Conservation (phyloP, 805 yeast genomes). For the Candida nanaspora region DNA sequence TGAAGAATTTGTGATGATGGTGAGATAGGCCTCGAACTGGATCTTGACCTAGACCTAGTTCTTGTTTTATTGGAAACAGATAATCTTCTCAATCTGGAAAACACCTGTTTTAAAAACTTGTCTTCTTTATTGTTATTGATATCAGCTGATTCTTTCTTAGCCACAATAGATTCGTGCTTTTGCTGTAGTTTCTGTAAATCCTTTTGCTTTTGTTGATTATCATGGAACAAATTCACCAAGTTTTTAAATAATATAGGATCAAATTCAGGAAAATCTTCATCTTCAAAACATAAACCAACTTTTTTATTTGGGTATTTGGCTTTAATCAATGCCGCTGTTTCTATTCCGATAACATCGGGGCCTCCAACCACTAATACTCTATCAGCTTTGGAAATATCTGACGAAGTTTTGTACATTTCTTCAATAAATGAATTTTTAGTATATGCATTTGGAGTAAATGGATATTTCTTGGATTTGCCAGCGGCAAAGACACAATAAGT, state of each 20-base stretch:
- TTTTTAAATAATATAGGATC: background rate
- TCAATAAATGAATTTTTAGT: constrained; percentile 30
- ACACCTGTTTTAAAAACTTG: background rate
- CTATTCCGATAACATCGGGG: constrained; percentile 47
- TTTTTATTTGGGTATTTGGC: constrained; percentile 27
- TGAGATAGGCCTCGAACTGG: no score
- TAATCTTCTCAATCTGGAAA: background rate
- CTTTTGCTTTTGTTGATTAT: background rate
- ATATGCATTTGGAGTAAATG: constrained; percentile 41
- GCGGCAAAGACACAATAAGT: constrained; percentile 41
- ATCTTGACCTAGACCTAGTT: no score
- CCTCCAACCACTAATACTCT: constrained; percentile 30
- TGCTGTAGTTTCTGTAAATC: background rate
- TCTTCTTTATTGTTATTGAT: background rate
- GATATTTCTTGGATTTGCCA: constrained; percentile 45
- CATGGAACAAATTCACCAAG: background rate
- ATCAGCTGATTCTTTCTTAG: background rate
- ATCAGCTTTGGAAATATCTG: constrained; percentile 25
- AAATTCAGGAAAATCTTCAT: constrained; percentile 24
- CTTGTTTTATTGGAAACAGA: background rate
- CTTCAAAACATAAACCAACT: constrained; percentile 33
- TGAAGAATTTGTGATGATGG: no score
- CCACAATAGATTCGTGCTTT: no score
- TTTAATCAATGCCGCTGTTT: constrained; percentile 39
- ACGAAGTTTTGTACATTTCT: constrained; percentile 33